Percentiles rank a stretch among this genome's conserved stretches.
phyloP scores from a whole-genome alignment of 1,139 yeast species.

The Starmera stellimalicola region DNA sequence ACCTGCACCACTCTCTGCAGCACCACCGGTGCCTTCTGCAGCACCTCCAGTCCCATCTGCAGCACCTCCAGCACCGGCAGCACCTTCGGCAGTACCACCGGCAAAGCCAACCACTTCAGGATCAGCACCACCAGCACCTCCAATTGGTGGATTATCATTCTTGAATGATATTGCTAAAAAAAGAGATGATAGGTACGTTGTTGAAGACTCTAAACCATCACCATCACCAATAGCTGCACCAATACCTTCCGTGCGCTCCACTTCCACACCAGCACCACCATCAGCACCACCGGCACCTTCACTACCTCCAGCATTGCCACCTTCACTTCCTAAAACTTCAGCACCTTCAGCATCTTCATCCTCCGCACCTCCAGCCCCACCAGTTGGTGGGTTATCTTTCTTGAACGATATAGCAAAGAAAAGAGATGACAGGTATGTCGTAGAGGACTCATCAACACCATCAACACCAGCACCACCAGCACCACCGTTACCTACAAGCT shows the following conservation, averaged over 20 bases:
- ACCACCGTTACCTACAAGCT: constrained; percentile 13
- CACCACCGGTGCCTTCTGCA: constrained; percentile 18
- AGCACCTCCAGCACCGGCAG: constrained; percentile 10
- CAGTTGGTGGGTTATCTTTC: constrained; percentile 28
- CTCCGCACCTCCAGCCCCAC: constrained; percentile 7
- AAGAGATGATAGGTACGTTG: constrained; percentile 34
- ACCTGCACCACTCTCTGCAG: constrained; percentile 8
- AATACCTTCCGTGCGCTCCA: constrained; percentile 16
- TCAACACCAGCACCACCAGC: constrained; percentile 13
- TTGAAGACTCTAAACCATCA: constrained; percentile 18
- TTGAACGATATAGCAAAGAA: constrained; percentile 36
- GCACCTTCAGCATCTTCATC: constrained; percentile 12
- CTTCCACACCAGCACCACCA: constrained; percentile 8
- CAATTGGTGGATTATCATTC: constrained; percentile 31
- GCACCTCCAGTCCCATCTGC: constrained; percentile 21
- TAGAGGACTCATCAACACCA: constrained; percentile 18
- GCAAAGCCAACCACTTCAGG: constrained; percentile 8
- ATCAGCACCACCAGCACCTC: constrained; percentile 15
- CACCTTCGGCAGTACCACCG: constrained; percentile 6
- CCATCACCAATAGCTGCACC: constrained; percentile 18
- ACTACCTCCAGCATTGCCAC: constrained; percentile 9
- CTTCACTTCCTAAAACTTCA: constrained; percentile 11
- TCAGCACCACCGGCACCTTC: constrained; percentile 8
- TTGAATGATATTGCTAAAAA: constrained; percentile 38
- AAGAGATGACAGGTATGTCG: constrained; percentile 30